These are phyloP conservation scores for Coemansia reversa DNA, from an alignment of 192 early-diverging fungal genomes.

Conservation along the genomic window DNA sequence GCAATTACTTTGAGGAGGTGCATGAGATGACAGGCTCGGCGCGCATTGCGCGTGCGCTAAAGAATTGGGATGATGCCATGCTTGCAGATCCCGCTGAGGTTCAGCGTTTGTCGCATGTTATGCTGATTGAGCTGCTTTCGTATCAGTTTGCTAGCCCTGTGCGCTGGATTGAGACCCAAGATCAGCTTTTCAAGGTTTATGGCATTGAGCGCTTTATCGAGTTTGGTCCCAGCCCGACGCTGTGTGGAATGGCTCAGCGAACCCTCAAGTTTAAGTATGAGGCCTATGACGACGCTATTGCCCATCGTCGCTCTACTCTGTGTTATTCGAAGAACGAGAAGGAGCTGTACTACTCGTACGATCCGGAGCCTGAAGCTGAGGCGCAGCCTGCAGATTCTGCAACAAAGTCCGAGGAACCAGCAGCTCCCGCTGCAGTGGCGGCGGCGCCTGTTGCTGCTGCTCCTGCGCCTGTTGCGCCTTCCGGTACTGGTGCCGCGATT, in stretches of 20 bases:
- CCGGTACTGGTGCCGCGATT: slow-evolving; percentile 57
- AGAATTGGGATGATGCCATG: slow-evolving; percentile 70
- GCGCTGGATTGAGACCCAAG: slow-evolving; percentile 97
- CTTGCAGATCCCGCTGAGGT: slow-evolving; percentile 72
- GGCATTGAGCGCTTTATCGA: slow-evolving; percentile 88
- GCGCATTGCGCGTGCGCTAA: slow-evolving; percentile 75
- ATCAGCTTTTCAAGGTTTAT: slow-evolving; percentile 81
- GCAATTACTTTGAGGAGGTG: slow-evolving; percentile 75
- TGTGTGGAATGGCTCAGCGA: slow-evolving; percentile 90
- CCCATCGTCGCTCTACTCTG: slow-evolving; percentile 83
- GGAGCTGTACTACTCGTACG: slow-evolving; percentile 93
- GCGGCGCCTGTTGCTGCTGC: slow-evolving; percentile 56
- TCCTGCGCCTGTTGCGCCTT: slow-evolving; percentile 56
- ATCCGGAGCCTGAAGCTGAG: slow-evolving; percentile 62
- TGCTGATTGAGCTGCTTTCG: slow-evolving; percentile 87
- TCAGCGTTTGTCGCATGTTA: slow-evolving; percentile 81
- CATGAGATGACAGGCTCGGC: slow-evolving; percentile 71
- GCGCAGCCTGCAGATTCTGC: slow-evolving; percentile 49
- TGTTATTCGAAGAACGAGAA: slow-evolving; percentile 86
- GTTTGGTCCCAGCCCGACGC: slow-evolving; percentile 85
- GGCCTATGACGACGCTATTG: slow-evolving; percentile 92
- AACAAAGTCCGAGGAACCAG: slow-evolving; percentile 52
- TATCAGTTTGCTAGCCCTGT: slow-evolving; percentile 95
- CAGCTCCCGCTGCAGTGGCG: slow-evolving; percentile 44
- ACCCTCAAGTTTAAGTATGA: slow-evolving; percentile 97